Evolutionary conservation across 371 early-diverging fungal genomes (phyloP).

Genomic region (Mortierella sp.): DNA sequence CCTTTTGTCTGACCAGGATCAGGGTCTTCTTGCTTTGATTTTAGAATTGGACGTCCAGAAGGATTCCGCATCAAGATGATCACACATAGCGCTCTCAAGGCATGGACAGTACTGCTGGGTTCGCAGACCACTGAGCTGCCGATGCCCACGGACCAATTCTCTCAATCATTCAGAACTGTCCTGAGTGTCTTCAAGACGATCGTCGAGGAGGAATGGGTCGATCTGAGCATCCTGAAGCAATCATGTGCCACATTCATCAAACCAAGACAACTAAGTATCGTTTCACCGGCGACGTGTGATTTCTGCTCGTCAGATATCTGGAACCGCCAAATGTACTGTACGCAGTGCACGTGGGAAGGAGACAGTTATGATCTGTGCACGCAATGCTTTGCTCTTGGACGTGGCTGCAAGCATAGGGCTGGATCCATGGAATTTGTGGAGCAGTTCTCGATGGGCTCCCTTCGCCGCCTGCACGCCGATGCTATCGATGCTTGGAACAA

Average conservation of each 20-base stretch:
- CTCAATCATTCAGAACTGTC: conserved; percentile 27
- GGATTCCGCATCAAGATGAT: conserved; percentile 41
- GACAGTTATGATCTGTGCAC: conserved; percentile 40
- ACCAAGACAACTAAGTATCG: not conserved
- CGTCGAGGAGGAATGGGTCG: conserved; percentile 52
- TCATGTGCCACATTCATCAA: not conserved
- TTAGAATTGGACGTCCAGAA: conserved; percentile 49
- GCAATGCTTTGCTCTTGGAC: conserved; percentile 29
- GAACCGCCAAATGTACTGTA: conserved; percentile 58
- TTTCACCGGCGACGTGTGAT: not conserved
- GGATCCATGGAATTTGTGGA: conserved; percentile 32
- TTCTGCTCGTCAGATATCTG: not conserved
- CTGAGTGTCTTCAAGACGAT: conserved; percentile 24
- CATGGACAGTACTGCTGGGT: conserved; percentile 25
- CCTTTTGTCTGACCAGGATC: too few relatives aligned
- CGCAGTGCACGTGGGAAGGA: conserved; percentile 6
- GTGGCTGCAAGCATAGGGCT: conserved; percentile 41
- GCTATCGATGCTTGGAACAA: conserved; percentile 41
- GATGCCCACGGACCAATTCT: conserved; percentile 16
- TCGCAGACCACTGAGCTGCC: conserved; percentile 4
- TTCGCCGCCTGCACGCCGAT: conserved; percentile 3
- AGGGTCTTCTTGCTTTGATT: too few relatives aligned
- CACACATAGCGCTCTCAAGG: conserved; percentile 18
- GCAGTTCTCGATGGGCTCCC: conserved; percentile 32
- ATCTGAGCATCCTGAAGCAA: conserved; percentile 1